These are phyloP conservation scores for Rosa hybrid DNA, from an alignment of 331 rosid genomes.

Conservation along the genomic window DNA sequence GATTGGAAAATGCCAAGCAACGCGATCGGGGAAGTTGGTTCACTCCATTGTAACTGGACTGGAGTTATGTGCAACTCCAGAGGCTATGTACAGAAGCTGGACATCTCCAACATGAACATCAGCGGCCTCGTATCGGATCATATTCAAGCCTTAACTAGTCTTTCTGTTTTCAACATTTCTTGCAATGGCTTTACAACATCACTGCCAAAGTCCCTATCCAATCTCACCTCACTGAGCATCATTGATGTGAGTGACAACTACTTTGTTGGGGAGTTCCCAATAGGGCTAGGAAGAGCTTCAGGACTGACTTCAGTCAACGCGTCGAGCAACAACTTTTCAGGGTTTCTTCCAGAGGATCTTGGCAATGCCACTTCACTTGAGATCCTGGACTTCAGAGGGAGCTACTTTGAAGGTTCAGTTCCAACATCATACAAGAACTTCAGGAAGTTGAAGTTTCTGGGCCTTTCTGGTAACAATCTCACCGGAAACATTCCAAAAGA, in stretches of 20 bases:
- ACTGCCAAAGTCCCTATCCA: conserved; percentile 55
- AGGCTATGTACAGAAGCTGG: conserved; percentile 61
- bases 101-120: conserved; percentile 81
- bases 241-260: conserved; percentile 84
- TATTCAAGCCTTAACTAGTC: conserved; percentile 52
- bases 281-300: conserved; percentile 58
- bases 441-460: conserved; percentile 72
- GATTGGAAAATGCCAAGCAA: conserved; percentile 59
- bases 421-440: conserved; percentile 63
- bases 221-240: conserved; percentile 54
- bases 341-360: conserved; percentile 75
- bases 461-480: conserved; percentile 83
- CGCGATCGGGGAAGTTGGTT: conserved; percentile 11
- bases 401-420: conserved; percentile 73
- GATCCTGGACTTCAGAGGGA: conserved; percentile 78
- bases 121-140: conserved; percentile 62
- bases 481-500: conserved; percentile 64
- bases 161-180: conserved; percentile 56
- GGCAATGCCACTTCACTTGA: conserved; percentile 70
- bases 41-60: conserved; percentile 69
- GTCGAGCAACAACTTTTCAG: conserved; percentile 76
- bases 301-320: conserved; percentile 61
- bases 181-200: conserved; percentile 61
- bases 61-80: conserved; percentile 70
- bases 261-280: conserved; percentile 73